These are phyloP conservation scores for Penicillium capsulatum DNA, from an alignment of 2,329 filamentous ascomycete genomes.

Conservation along the genomic window DNA sequence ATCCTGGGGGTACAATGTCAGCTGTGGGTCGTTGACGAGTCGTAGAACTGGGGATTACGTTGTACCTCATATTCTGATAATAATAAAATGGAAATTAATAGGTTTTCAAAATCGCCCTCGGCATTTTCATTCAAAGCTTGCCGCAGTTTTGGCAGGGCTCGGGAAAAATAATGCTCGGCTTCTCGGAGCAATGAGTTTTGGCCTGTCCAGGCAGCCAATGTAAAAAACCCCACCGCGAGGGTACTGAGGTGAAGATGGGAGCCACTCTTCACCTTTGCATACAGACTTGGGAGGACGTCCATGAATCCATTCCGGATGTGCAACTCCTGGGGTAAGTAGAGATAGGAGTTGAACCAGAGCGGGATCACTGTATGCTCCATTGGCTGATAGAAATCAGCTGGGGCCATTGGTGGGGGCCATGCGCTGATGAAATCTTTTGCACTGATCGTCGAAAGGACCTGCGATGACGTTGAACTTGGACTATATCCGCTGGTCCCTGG, in stretches of 20 bases:
- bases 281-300: slow-evolving; percentile 25
- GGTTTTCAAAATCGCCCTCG: slow-evolving; percentile 18
- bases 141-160: slow-evolving; percentile 24
- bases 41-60: too few relatives aligned
- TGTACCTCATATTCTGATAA: slow-evolving; percentile 28
- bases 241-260: slow-evolving; percentile 24
- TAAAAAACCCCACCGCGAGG: slow-evolving; percentile 28
- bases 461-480: too few relatives aligned
- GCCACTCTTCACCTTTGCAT: slow-evolving; percentile 14
- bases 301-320: slow-evolving; percentile 26
- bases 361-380: slow-evolving; percentile 27
- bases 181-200: slow-evolving; percentile 19
- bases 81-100: slow-evolving; percentile 25
- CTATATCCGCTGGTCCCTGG: too few relatives aligned
- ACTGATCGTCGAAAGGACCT: too few relatives aligned
- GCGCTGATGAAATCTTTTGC: too few relatives aligned
- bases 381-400: slow-evolving; percentile 16
- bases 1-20: too few relatives aligned
- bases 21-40: too few relatives aligned
- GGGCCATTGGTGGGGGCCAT: too few relatives aligned
- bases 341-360: slow-evolving; percentile 29
- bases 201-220: slow-evolving; percentile 29
- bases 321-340: slow-evolving; percentile 26
- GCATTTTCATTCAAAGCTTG: slow-evolving; percentile 18
- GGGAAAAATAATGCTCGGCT: slow-evolving; percentile 23